Conservation (phyloP, 305 asterid species). For the Fraxinus paxiana region DNA sequence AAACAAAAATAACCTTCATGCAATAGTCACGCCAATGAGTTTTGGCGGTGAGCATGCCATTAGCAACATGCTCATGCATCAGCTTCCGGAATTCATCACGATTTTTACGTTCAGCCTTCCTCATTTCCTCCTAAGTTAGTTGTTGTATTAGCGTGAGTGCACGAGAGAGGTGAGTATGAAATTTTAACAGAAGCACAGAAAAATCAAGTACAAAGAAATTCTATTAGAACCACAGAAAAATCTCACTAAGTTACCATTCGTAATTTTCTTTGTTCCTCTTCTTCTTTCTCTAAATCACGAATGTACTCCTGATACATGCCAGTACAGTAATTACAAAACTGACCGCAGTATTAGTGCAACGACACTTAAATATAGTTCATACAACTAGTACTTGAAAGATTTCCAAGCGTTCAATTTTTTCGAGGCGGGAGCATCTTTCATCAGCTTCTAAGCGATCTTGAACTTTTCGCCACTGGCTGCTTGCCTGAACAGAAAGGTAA, state of each 20-base stretch:
- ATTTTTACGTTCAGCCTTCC: conserved; percentile 80
- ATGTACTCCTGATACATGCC: conserved; percentile 66
- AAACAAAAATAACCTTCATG: conserved; percentile 49
- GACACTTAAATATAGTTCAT: neutral
- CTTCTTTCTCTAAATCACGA: conserved; percentile 84
- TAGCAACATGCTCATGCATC: conserved; percentile 83
- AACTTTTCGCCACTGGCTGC: conserved; percentile 97
- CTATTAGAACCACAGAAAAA: conserved; percentile 13
- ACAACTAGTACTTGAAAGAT: conserved; percentile 65
- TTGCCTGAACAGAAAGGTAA: conserved; percentile 51
- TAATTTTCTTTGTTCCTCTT: conserved; percentile 80
- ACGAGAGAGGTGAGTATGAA: conserved; percentile 15
- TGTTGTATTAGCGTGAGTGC: conserved; percentile 16
- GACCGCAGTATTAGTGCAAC: conserved; percentile 12
- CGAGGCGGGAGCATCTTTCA: conserved; percentile 88
- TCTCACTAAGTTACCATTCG: conserved; percentile 49
- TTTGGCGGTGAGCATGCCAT: conserved; percentile 59
- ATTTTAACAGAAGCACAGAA: conserved; percentile 1
- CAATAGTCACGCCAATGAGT: conserved; percentile 89
- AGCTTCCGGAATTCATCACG: conserved; percentile 96
- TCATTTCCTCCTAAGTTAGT: conserved; percentile 66
- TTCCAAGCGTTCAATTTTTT: conserved; percentile 84
- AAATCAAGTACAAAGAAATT: neutral
- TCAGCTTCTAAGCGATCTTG: conserved; percentile 88
- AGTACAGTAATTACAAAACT: conserved; percentile 25